Evolutionary conservation across 768 basidiomycete genomes (phyloP).

Genomic region (Neoboletus brunneissimus): DNA sequence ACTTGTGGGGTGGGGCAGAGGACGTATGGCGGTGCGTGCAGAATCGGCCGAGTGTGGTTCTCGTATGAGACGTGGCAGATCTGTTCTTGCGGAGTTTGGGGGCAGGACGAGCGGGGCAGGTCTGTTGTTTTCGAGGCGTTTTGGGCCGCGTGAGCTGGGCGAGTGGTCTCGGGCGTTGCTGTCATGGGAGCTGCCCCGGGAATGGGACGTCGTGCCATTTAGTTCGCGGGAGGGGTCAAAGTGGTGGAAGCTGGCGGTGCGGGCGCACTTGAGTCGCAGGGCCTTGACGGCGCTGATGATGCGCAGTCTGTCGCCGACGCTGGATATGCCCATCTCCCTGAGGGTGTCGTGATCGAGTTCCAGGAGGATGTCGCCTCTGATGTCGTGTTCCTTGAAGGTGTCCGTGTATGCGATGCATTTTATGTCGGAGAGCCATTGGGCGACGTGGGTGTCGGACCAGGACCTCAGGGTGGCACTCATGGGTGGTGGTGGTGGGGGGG

Average conservation of each 20-base stretch:
- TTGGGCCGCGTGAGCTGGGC: conserved; percentile 34
- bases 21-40: conserved; percentile 32
- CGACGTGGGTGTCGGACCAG: conserved; percentile 73
- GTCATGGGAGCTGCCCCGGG: conserved; percentile 25
- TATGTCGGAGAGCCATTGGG: conserved; percentile 75
- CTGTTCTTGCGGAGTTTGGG: conserved; percentile 47
- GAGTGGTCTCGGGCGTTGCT: conserved; percentile 18
- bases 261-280: conserved; percentile 59
- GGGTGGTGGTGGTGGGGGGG: too few species aligned
- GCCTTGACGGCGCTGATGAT: conserved; percentile 82
- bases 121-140: conserved; percentile 58
- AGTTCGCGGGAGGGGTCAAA: not conserved
- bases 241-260: not conserved
- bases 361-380: conserved; percentile 85
- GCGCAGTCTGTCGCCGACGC: conserved; percentile 89
- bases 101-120: conserved; percentile 82
- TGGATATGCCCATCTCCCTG: conserved; percentile 86
- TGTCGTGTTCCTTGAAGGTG: conserved; percentile 82
- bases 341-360: conserved; percentile 86
- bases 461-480: conserved; percentile 38
- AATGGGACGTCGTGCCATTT: conserved; percentile 13
- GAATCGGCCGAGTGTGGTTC: conserved; percentile 59
- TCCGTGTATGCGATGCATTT: conserved; percentile 67
- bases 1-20: conserved; percentile 30
- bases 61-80: conserved; percentile 72